These are phyloP conservation scores for Starmera quercuum DNA, from an alignment of 805 yeast genomes.

Conservation along the genomic window DNA sequence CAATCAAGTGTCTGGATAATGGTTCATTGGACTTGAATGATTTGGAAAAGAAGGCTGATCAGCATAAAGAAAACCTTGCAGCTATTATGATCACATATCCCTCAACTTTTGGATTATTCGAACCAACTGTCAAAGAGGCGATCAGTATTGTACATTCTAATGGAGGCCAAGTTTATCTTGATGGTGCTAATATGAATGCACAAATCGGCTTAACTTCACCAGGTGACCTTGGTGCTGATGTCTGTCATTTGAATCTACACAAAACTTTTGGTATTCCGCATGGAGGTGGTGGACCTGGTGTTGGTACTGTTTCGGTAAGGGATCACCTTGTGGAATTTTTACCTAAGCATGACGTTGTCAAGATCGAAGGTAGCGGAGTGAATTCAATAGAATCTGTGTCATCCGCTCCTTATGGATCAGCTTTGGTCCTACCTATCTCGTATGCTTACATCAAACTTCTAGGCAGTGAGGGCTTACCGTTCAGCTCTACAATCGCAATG, in stretches of 20 bases:
- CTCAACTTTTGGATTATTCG: conserved; percentile 93
- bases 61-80: conserved; percentile 66
- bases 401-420: conserved; percentile 95
- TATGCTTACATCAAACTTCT: conserved; percentile 92
- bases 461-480: conserved; percentile 80
- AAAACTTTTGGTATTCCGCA: conserved; percentile 97
- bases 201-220: conserved; percentile 97
- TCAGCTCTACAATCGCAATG: conserved; percentile 84
- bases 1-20: conserved; percentile 77
- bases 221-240: conserved; percentile 97
- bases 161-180: conserved; percentile 96
- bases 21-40: conserved; percentile 86
- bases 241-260: conserved; percentile 93
- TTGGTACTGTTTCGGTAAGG: conserved; percentile 94
- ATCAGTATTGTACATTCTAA: conserved; percentile 74
- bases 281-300: conserved; percentile 99
- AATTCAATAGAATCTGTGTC: conserved; percentile 69
- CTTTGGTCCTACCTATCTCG: conserved; percentile 86
- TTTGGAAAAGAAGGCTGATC: conserved; percentile 60
- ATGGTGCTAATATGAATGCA: conserved; percentile 99
- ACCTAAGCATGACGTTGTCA: conserved; percentile 66
- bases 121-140: conserved; percentile 81
- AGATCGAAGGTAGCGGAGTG: conserved; percentile 32
- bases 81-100: conserved; percentile 97
- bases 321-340: conserved; percentile 71